Percentiles rank a stretch among this genome's conserved stretches.
phyloP scores from a whole-genome alignment of 176 grass and related monocot species.

The Aegilops tauschii region DNA sequence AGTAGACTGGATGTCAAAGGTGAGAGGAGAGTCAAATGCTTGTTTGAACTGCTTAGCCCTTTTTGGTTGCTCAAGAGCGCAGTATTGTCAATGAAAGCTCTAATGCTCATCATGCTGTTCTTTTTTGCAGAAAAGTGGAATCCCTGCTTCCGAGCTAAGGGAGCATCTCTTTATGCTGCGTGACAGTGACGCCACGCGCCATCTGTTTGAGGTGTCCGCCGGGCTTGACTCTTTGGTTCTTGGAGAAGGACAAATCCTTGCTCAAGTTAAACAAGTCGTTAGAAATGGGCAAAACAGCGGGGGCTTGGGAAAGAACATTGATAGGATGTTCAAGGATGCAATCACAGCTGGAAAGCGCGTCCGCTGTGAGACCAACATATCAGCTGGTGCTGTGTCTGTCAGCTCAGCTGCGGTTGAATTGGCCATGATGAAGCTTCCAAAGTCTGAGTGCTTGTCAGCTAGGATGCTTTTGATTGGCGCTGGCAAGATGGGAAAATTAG shows the following conservation, averaged over 20 bases:
- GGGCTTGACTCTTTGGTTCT: conserved; percentile 87
- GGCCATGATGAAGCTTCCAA: conserved; percentile 87
- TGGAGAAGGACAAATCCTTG: conserved; percentile 86
- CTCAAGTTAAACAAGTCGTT: conserved; percentile 93
- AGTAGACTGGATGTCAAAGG: conserved; percentile 97
- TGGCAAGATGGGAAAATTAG: conserved; percentile 89
- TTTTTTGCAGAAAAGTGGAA: conserved; percentile 70
- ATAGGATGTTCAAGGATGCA: conserved; percentile 97
- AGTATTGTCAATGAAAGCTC: conserved; percentile 12
- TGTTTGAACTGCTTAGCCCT: background rate
- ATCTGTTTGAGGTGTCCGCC: conserved; percentile 81
- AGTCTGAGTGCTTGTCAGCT: conserved; percentile 45
- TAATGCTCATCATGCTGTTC: conserved; percentile 9
- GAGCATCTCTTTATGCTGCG: conserved; percentile 90
- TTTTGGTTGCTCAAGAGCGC: conserved; percentile 13
- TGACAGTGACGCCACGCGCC: conserved; percentile 70
- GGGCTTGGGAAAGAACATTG: conserved; percentile 85
- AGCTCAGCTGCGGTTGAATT: conserved; percentile 92
- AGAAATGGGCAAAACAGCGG: conserved; percentile 74
- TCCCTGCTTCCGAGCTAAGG: conserved; percentile 70
- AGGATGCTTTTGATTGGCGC: conserved; percentile 83
- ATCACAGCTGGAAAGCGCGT: conserved; percentile 90
- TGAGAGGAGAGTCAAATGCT: conserved; percentile 23
- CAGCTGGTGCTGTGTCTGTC: conserved; percentile 83
- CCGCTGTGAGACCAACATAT: conserved; percentile 79